Conservation (phyloP, 139 green algal genomes). For the Marvania coccoides region DNA sequence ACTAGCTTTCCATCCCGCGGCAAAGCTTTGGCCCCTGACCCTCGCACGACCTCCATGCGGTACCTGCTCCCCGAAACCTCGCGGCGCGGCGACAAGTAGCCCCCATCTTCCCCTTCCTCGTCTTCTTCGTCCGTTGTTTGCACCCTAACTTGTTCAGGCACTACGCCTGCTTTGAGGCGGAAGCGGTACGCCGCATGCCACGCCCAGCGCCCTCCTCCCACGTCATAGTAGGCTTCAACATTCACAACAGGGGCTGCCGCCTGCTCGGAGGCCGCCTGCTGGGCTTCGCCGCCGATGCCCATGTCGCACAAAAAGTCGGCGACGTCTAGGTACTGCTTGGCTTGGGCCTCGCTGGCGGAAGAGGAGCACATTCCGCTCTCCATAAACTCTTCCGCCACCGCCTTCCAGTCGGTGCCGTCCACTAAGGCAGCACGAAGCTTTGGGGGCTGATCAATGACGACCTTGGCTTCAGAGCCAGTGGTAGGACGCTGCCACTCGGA, state of each 20-base stretch:
- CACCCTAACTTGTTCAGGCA: too few species aligned
- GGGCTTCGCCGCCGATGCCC: background rate
- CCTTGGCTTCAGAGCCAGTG: conserved; percentile 48
- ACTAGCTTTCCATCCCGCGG: conserved; percentile 28
- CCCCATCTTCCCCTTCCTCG: too few species aligned
- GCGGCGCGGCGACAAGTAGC: too few species aligned
- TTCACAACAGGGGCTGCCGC: background rate
- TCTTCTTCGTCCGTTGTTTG: too few species aligned
- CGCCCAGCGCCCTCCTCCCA: too few species aligned
- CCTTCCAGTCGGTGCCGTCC: conserved; percentile 39
- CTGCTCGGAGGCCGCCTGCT: background rate
- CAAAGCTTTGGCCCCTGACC: conserved; percentile 19
- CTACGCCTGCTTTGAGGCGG: background rate
- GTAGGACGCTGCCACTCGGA: conserved; percentile 38
- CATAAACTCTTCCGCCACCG: conserved; percentile 39
- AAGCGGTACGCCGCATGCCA: too few species aligned
- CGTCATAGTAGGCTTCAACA: background rate
- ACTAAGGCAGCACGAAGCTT: conserved; percentile 40
- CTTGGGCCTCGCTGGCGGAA: too few species aligned
- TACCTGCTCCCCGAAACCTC: too few species aligned
- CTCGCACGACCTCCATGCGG: conserved; percentile 18
- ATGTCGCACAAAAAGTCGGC: conserved; percentile 37
- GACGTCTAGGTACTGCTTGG: conserved; percentile 24
- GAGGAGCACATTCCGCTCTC: background rate
- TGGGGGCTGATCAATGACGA: conserved; percentile 46